Conservation (phyloP, 192 early-diverging fungal species). For the Gonapodya prolifera region DNA sequence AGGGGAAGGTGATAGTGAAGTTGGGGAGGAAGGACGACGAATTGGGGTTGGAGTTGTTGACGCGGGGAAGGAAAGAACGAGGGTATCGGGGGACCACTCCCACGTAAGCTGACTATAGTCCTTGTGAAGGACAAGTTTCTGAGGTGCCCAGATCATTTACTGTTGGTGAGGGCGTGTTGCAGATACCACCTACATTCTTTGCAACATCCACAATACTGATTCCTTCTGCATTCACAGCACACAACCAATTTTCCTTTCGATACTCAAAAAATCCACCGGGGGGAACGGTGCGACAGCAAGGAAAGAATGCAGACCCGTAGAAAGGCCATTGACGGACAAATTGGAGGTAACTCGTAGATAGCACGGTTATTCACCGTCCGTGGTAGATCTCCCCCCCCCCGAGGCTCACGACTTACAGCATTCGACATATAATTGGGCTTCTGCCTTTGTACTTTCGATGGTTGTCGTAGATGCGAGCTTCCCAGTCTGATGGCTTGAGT, state of each 20-base stretch:
- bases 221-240: conserved; percentile 31
- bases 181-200: conserved; percentile 19
- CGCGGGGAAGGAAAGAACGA: conserved; percentile 3
- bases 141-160: conserved; percentile 9
- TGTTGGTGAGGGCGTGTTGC: conserved; percentile 6
- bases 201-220: conserved; percentile 31
- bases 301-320: conserved; percentile 43
- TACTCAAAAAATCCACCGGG: conserved; percentile 45
- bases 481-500: conserved; percentile 6
- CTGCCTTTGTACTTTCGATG: conserved; percentile 13
- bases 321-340: conserved; percentile 30
- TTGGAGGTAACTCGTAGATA: conserved; percentile 25
- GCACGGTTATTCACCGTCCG: background rate
- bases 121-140: conserved; percentile 3
- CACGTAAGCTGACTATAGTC: conserved; percentile 11
- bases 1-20: no score
- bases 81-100: conserved; percentile 6
- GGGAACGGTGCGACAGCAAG: conserved; percentile 27
- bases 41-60: background rate
- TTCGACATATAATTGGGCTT: conserved; percentile 11
- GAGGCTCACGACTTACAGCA: background rate
- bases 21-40: background rate
- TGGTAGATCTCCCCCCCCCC: no score
- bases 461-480: conserved; percentile 7
- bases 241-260: conserved; percentile 28